These are phyloP conservation scores for Phytophthora kernoviae DNA, from an alignment of 352 stramenopile species.

Conservation along the genomic window DNA sequence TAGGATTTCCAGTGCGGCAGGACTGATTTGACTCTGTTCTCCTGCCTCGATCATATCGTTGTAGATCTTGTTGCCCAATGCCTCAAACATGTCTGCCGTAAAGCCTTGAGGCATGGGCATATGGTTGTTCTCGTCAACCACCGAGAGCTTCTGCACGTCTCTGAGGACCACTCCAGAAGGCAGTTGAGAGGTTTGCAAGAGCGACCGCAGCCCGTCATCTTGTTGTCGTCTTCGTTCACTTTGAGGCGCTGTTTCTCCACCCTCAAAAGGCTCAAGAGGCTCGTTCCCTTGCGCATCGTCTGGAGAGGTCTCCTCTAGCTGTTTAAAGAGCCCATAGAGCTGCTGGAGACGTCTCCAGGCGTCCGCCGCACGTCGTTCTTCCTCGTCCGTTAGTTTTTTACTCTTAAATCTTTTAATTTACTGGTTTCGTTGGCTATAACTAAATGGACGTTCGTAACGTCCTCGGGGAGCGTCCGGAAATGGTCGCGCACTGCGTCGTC, in stretches of 20 bases:
- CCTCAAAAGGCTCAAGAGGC: constrained; percentile 13
- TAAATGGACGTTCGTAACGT: constrained; percentile 35
- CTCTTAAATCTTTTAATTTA: background rate
- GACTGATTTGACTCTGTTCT: constrained; percentile 50
- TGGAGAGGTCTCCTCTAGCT: constrained; percentile 31
- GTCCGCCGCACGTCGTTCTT: constrained; percentile 40
- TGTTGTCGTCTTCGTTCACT: constrained; percentile 15
- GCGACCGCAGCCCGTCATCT: constrained; percentile 55
- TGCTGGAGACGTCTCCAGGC: constrained; percentile 63
- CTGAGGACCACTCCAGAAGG: constrained; percentile 47
- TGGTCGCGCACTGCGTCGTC: constrained; percentile 33
- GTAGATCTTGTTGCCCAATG: constrained; percentile 70
- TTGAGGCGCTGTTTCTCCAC: background rate
- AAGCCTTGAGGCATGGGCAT: constrained; percentile 66
- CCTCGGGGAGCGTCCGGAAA: constrained; percentile 29
- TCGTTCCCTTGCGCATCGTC: constrained; percentile 28
- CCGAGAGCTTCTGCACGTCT: constrained; percentile 56
- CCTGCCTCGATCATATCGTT: constrained; percentile 62
- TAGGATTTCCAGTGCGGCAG: constrained; percentile 53
- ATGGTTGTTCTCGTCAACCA: constrained; percentile 23
- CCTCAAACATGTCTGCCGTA: constrained; percentile 69
- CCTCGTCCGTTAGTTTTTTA: background rate
- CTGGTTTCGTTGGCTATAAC: constrained; percentile 11
- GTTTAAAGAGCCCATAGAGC: constrained; percentile 67
- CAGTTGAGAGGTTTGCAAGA: constrained; percentile 48